Evolutionary conservation across 495 filamentous ascomycete species (phyloP).

Genomic region (Aspergillus nanangensis): DNA sequence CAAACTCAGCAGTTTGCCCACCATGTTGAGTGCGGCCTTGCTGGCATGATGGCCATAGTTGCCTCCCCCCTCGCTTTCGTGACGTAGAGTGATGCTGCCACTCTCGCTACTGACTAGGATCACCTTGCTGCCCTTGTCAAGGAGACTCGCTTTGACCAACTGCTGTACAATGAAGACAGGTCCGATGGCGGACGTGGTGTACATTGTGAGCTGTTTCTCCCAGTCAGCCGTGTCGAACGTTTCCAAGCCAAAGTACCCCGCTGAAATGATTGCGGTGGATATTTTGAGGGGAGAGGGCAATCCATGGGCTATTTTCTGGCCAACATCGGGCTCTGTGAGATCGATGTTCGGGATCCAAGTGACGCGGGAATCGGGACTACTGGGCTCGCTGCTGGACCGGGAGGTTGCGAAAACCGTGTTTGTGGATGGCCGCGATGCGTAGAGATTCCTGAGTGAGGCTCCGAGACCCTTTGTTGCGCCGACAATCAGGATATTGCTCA

Average conservation of each 20-base stretch:
- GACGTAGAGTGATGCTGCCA: constrained; percentile 63
- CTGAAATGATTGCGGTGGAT: constrained; percentile 59
- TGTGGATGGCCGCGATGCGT: constrained; percentile 43
- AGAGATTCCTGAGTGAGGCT: constrained; percentile 53
- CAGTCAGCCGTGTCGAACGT: constrained; percentile 58
- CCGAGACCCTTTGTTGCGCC: constrained; percentile 67
- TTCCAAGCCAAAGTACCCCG: constrained; percentile 66
- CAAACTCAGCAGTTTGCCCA: constrained; percentile 62
- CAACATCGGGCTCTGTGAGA: constrained; percentile 52
- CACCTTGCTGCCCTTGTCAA: constrained; percentile 53
- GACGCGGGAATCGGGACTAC: constrained; percentile 30
- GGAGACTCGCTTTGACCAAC: constrained; percentile 49
- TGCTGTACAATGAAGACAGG: constrained; percentile 62
- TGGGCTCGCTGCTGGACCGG: constrained; percentile 28
- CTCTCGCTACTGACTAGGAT: constrained; percentile 64
- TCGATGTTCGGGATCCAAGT: constrained; percentile 51
- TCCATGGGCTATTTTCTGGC: constrained; percentile 41
- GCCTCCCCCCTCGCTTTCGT: constrained; percentile 63
- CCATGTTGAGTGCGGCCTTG: constrained; percentile 73
- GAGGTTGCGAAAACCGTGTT: constrained; percentile 55
- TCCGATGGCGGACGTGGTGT: constrained; percentile 62
- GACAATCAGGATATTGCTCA: constrained; percentile 52
- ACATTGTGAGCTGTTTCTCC: constrained; percentile 65
- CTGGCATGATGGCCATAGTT: constrained; percentile 71
- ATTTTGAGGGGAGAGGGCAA: constrained; percentile 40